Evolutionary conservation across 2,329 filamentous ascomycete genomes (phyloP).

Genomic region (Calycina herbarum): DNA sequence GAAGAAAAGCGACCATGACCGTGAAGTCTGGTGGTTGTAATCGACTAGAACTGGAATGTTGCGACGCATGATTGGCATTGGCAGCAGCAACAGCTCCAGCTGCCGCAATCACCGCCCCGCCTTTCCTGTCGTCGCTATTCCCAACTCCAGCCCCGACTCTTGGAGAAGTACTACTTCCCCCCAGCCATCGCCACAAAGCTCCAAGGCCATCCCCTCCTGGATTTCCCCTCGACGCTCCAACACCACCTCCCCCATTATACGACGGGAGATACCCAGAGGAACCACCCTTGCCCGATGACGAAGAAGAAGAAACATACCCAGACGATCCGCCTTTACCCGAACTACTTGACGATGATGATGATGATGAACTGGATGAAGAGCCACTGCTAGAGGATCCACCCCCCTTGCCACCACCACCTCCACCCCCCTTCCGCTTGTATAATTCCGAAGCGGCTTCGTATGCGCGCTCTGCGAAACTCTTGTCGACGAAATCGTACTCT

Average conservation of each 20-base stretch:
- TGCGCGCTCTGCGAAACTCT: not conserved
- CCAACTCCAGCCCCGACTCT: not conserved
- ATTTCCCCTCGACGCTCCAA: not conserved
- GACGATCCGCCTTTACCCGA: not conserved
- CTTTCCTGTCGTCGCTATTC: not conserved
- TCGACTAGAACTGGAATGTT: not conserved
- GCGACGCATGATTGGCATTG: not conserved
- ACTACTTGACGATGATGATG: not conserved
- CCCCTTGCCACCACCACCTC: constrained; percentile 52
- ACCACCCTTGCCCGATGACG: not conserved
- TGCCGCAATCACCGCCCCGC: not conserved
- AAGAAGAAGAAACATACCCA: constrained; percentile 7
- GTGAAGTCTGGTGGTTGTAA: not conserved
- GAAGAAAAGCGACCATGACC: not conserved
- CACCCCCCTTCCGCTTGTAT: constrained; percentile 62
- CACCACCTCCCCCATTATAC: constrained; percentile 44
- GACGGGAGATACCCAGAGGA: not conserved
- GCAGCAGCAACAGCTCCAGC: not conserved
- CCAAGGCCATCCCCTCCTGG: not conserved
- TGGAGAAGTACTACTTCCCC: constrained; percentile 4
- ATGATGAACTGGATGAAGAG: constrained; percentile 37
- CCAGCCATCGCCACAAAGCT: not conserved
- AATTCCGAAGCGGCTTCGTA: constrained; percentile 41
- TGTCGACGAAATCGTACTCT: not conserved
- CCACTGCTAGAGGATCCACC: constrained; percentile 23